Conservation (phyloP, 2,329 filamentous ascomycete genomes). For the Hymenoscyphus fructigenus region DNA sequence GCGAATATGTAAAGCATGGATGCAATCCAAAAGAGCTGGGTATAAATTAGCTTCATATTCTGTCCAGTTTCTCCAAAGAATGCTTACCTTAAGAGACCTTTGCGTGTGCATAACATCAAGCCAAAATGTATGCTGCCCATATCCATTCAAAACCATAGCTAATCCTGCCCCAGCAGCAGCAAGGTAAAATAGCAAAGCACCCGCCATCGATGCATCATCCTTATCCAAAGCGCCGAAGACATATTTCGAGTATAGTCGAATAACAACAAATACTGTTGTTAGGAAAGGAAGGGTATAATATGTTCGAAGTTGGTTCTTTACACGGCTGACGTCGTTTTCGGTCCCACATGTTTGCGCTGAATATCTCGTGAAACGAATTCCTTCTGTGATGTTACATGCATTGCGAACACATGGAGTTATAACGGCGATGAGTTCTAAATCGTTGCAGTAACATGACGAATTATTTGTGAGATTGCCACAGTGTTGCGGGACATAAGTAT, state of each 20-base stretch:
- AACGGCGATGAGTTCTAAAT: conserved; percentile 1
- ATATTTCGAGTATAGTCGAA: neutral
- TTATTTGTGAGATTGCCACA: conserved; percentile 15
- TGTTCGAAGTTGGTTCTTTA: neutral
- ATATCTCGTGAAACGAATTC: conserved; percentile 12
- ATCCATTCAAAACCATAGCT: neutral
- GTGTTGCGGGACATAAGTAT: conserved; percentile 11
- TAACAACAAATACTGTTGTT: conserved; percentile 9
- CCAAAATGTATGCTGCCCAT: neutral
- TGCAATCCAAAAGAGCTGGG: conserved; percentile 4
- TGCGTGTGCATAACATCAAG: neutral
- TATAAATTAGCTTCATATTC: neutral
- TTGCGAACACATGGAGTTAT: conserved; percentile 12
- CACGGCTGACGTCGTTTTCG: conserved; percentile 14
- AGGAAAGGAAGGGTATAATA: conserved; percentile 10
- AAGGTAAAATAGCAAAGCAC: neutral
- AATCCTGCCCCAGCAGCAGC: neutral
- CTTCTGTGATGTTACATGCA: conserved; percentile 17
- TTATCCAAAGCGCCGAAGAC: neutral
- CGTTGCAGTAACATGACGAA: conserved; percentile 17
- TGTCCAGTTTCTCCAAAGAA: neutral
- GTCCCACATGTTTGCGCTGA: conserved; percentile 14
- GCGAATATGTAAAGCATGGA: conserved; percentile 3
- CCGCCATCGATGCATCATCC: neutral
- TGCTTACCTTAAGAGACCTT: conserved; percentile 1